A percentile compares a stretch with the other conserved stretches of the same genome.
Conservation (phyloP, 2,329 filamentous ascomycete genomes). For the Dactylonectria estremocensis region DNA sequence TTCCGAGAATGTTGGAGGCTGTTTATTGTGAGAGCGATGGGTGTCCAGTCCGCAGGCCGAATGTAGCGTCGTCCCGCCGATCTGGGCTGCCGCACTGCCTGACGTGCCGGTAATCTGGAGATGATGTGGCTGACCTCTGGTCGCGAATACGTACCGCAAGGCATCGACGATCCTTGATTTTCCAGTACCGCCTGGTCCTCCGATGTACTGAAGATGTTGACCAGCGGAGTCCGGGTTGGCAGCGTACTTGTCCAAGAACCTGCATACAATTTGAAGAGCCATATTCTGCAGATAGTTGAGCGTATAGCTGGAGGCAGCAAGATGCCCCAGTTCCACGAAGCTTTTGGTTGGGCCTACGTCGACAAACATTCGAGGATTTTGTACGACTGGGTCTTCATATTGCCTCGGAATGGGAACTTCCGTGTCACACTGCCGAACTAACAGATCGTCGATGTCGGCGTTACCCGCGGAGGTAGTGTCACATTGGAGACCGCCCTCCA, state of each 20-base stretch:
- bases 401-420: slow-evolving; percentile 16
- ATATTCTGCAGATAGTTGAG: slow-evolving; percentile 3
- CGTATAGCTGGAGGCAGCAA: background rate
- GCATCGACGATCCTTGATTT: slow-evolving; percentile 29
- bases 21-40: slow-evolving; percentile 11
- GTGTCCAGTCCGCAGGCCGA: slow-evolving; percentile 19
- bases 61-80: slow-evolving; percentile 28
- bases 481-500: slow-evolving; percentile 6
- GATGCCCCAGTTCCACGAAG: background rate
- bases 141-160: slow-evolving; percentile 20
- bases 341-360: no score
- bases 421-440: slow-evolving; percentile 17
- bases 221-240: slow-evolving; percentile 18
- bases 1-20: slow-evolving; percentile 18
- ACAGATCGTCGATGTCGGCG: slow-evolving; percentile 24
- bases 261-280: background rate
- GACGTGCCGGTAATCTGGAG: slow-evolving; percentile 26
- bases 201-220: slow-evolving; percentile 25
- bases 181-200: slow-evolving; percentile 21
- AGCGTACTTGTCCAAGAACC: slow-evolving; percentile 23
- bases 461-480: background rate
- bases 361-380: no score
- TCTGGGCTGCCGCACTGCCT: slow-evolving; percentile 26
- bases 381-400: no score
- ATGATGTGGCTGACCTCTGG: slow-evolving; percentile 18